Base-by-base conservation (phyloP, 1,139 yeast genomes). In the Ogataea hybrid region DNA sequence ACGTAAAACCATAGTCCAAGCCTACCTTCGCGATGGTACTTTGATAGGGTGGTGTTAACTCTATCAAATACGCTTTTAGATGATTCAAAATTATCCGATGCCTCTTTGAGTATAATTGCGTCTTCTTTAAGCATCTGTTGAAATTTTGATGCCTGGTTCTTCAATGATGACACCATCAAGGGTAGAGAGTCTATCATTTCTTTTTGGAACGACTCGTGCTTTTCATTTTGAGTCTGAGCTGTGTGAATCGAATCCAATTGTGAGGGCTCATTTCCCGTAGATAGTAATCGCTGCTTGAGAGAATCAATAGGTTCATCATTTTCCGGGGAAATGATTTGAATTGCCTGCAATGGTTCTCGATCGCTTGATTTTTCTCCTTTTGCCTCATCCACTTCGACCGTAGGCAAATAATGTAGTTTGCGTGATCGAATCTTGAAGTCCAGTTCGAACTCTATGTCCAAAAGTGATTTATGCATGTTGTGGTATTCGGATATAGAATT, bases 1-100 rank as follows among this genome's bases (percentile, higher is more conserved):
- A 61, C 46, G 40, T 61, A 61, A 43, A 61, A 61, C 61, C 60
- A 58, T 15, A 56, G 35, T 8, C 63, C 55, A 17, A 61, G 43
- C 32, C 52, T 58, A 1, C 63, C 63, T 29, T 56, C 60, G 25
- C 54, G 54, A 25, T 61, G 63, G 35, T 59, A 61, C 34, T 52
- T 52, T 2, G 54, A 44, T 12, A 61, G 37, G 18, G 56, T 43
- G 6, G 39, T 39, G 36, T 53, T 57, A 11, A 61, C 63, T 14
- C 42, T 51, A 12, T 48, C 49, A 33, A 61, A 53, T 22, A 47
- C 55, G 11, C 58, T 57, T 31, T 50, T 50, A 1, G 61, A 55
- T 15, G 53, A 44, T 21, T 61, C 64, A 35, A 61, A 56, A 34
- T 57, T 58, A 33, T 57, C 58, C 6, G 60, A 51, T 7, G 63